A percentile compares a stretch with the other conserved stretches of the same genome.
Conservation (phyloP, 2,329 filamentous ascomycete genomes). For the Triangularia setosa region DNA sequence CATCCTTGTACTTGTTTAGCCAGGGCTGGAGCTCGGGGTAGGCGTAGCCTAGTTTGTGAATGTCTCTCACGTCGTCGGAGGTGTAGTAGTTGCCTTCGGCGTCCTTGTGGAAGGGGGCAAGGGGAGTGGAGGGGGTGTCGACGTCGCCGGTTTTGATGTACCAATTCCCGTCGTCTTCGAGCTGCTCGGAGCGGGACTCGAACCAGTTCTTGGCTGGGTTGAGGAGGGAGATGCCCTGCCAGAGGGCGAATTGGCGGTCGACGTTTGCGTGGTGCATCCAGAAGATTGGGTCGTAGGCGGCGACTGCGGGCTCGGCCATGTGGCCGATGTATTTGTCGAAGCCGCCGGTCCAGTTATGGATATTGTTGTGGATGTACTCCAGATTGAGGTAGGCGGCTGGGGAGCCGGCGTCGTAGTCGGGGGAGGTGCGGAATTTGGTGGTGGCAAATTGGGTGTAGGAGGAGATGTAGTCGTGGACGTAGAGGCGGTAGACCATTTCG, state of each 20-base stretch:
- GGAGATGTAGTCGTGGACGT: not conserved
- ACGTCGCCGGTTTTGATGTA: not conserved
- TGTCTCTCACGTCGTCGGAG: not conserved
- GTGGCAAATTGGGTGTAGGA: not conserved
- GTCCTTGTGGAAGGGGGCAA: constrained; percentile 7
- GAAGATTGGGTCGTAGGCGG: constrained; percentile 11
- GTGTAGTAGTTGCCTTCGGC: not conserved
- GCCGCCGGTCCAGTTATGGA: constrained; percentile 9
- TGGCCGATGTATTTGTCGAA: not conserved
- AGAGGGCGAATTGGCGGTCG: constrained; percentile 12
- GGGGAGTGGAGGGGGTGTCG: not conserved
- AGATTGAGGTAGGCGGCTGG: not conserved
- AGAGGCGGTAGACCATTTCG: not conserved
- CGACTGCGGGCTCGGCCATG: constrained; percentile 3
- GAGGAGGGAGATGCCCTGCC: not conserved
- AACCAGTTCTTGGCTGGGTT: constrained; percentile 3
- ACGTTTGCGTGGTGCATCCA: constrained; percentile 13
- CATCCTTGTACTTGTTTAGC: constrained; percentile 5
- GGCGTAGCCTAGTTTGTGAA: not conserved
- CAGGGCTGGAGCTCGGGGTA: constrained; percentile 5
- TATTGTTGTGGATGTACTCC: constrained; percentile 9
- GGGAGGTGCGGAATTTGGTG: not conserved
- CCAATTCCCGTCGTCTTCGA: not conserved
- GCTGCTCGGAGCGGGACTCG: not conserved
- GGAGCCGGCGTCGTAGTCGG: not conserved